Evolutionary conservation across 306 rosid genomes (phyloP).

Genomic region (Trifolium dubium): DNA sequence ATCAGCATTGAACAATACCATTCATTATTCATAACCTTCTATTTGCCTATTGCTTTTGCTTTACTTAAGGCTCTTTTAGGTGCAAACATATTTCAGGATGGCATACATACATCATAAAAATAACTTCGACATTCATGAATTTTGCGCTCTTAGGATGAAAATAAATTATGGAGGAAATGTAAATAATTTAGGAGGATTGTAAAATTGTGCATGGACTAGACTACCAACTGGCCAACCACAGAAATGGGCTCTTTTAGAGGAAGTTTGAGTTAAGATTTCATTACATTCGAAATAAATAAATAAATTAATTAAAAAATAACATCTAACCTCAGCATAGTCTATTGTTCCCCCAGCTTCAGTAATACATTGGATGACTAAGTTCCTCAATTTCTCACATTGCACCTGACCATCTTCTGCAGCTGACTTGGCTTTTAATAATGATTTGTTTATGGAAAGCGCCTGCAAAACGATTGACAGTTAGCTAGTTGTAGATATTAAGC

Average conservation of each 20-base stretch:
- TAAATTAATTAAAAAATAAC: background rate
- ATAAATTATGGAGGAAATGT: background rate
- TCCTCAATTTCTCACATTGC: conserved; percentile 59
- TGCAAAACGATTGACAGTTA: conserved; percentile 45
- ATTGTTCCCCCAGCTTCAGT: conserved; percentile 77
- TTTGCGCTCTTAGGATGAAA: background rate
- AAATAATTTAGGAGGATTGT: conserved; percentile 1
- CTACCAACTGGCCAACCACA: background rate
- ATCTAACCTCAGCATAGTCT: conserved; percentile 85
- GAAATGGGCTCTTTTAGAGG: background rate
- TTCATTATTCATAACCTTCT: conserved; percentile 11
- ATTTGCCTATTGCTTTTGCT: conserved; percentile 15
- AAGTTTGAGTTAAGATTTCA: background rate
- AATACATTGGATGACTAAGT: conserved; percentile 53
- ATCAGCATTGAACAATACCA: conserved; percentile 11
- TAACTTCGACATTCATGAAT: conserved; percentile 13
- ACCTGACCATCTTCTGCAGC: conserved; percentile 69
- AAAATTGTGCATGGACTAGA: background rate
- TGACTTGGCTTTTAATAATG: conserved; percentile 65
- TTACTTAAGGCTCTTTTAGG: conserved; percentile 12
- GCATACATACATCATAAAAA: conserved; percentile 5
- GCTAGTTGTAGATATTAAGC: background rate
- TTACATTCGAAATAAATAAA: conserved; percentile 11
- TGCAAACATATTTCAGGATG: background rate
- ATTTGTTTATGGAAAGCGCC: conserved; percentile 82